A percentile compares a stretch with the other conserved stretches of the same genome.
Evolutionary conservation across 192 early-diverging fungal species (phyloP).

Genomic region (Rhizoclosmatium globosum): DNA sequence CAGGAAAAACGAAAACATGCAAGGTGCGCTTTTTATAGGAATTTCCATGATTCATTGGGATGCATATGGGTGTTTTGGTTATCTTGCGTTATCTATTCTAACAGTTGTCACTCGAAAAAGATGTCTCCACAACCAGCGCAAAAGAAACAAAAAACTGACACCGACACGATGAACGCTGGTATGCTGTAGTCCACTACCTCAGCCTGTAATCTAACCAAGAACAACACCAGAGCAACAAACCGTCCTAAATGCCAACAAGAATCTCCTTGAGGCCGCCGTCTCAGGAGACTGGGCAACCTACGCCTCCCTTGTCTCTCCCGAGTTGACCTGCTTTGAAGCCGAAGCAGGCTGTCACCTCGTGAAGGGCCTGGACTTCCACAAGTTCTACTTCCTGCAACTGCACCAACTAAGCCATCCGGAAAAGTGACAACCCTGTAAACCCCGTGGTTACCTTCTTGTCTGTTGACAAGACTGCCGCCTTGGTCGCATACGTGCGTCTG

Average conservation of each 20-base stretch:
- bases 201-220: not conserved
- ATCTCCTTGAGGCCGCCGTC: slow-evolving; percentile 47
- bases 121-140: not conserved
- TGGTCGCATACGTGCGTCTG: slow-evolving; percentile 50
- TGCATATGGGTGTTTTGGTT: no score
- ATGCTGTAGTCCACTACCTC: no score
- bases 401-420: not conserved
- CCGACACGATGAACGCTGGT: no score
- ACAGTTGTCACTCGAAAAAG: no score
- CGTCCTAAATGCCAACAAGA: slow-evolving; percentile 31
- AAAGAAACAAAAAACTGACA: not conserved
- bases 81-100: no score
- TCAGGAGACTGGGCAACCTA: slow-evolving; percentile 52
- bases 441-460: slow-evolving; percentile 45
- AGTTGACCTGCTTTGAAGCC: slow-evolving; percentile 55
- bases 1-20: no score
- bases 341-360: slow-evolving; percentile 48
- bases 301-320: slow-evolving; percentile 35
- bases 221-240: not conserved
- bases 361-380: slow-evolving; percentile 55
- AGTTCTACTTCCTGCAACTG: slow-evolving; percentile 49
- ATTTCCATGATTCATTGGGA: no score
- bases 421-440: slow-evolving; percentile 36
- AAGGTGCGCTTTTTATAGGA: no score
- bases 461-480: slow-evolving; percentile 44